Evolutionary conservation across 768 basidiomycete species (phyloP).

Genomic region (Austroboletus festivus): DNA sequence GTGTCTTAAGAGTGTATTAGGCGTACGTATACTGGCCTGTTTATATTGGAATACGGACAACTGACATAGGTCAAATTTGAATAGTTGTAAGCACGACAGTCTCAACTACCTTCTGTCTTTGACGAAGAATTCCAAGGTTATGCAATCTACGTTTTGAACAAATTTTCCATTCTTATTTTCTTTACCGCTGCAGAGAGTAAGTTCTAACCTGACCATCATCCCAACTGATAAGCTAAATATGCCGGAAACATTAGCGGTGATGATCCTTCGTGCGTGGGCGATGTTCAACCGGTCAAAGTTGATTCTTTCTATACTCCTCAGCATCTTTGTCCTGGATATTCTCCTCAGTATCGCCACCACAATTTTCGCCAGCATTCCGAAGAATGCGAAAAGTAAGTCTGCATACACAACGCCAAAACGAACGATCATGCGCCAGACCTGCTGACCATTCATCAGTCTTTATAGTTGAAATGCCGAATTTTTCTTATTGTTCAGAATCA

Average conservation of each 20-base stretch:
- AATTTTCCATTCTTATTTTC: too few species aligned
- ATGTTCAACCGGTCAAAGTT: not conserved
- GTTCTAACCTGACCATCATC: too few species aligned
- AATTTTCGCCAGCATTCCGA: not conserved
- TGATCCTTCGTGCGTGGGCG: constrained; percentile 1
- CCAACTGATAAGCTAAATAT: too few species aligned
- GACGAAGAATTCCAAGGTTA: too few species aligned
- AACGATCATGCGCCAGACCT: not conserved
- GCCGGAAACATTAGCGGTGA: not conserved
- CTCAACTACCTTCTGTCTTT: too few species aligned
- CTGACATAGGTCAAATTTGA: too few species aligned
- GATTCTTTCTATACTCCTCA: not conserved
- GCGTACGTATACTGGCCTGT: too few species aligned
- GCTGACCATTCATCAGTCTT: not conserved
- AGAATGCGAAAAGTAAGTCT: not conserved
- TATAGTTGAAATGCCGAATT: not conserved
- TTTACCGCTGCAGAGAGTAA: too few species aligned
- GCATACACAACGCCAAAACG: not conserved
- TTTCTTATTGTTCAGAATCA: not conserved
- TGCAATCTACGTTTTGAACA: too few species aligned
- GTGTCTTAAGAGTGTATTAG: too few species aligned
- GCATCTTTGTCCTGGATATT: not conserved
- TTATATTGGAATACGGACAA: too few species aligned
- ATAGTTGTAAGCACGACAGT: too few species aligned
- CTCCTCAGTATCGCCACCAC: not conserved